Conservation (phyloP, 164 flowering plant genomes). For the Aristolochia californica region DNA sequence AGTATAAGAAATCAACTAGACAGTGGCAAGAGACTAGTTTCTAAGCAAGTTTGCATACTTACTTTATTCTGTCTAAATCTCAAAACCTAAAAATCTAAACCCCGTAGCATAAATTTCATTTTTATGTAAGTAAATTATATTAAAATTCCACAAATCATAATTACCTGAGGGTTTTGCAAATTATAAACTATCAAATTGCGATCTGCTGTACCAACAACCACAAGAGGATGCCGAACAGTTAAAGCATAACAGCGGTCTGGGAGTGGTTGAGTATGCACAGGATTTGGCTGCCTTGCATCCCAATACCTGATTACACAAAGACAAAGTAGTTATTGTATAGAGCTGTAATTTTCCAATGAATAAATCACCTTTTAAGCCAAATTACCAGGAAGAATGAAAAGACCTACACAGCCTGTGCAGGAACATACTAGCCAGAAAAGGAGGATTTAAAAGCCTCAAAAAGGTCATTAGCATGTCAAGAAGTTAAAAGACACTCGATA, state of each 20-base stretch:
- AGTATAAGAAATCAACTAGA: too few species aligned
- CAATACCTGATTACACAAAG: conserved; percentile 54
- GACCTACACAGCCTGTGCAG: too few species aligned
- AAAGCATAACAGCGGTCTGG: conserved; percentile 93
- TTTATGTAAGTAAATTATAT: background rate
- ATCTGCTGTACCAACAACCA: conserved; percentile 99
- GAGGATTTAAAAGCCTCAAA: too few species aligned
- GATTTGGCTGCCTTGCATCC: conserved; percentile 82
- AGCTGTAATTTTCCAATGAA: background rate
- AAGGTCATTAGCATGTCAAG: too few species aligned
- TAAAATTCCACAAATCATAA: background rate
- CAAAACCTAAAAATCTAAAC: background rate
- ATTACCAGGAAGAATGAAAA: too few species aligned
- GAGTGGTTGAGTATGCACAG: conserved; percentile 89
- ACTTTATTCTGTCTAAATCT: background rate
- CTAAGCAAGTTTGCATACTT: too few species aligned
- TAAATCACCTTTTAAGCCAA: too few species aligned
- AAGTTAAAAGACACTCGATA: too few species aligned
- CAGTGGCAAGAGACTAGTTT: too few species aligned
- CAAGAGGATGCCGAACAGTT: conserved; percentile 71
- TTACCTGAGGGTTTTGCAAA: conserved; percentile 90
- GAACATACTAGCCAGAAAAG: too few species aligned
- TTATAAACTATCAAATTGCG: conserved; percentile 73
- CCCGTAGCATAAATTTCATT: background rate
- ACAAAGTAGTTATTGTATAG: background rate